phyloP scores from a whole-genome alignment of 805 yeast species.

The Candida nemodendra region DNA sequence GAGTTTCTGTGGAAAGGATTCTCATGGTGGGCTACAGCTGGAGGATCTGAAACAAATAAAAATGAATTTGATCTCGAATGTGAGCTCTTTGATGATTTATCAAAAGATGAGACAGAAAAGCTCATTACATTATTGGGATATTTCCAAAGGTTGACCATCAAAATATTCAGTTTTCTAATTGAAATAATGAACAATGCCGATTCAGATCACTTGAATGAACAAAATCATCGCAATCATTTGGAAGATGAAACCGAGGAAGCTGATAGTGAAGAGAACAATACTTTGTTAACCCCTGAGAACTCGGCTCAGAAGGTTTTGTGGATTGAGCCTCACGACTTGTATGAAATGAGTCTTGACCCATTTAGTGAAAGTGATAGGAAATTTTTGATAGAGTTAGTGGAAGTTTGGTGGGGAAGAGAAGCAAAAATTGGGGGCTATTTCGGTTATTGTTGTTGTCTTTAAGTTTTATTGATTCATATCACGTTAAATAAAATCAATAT shows the following conservation, averaged over 20 bases:
- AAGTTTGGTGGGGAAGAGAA: conserved; percentile 46
- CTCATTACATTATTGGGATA: conserved; percentile 43
- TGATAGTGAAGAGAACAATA: conserved; percentile 12
- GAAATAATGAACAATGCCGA: conserved; percentile 37
- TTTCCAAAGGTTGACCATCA: conserved; percentile 48
- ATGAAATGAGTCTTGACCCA: conserved; percentile 61
- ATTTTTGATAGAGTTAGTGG: conserved; percentile 42
- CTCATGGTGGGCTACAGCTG: conserved; percentile 88
- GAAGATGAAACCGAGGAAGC: conserved; percentile 11
- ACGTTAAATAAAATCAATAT: too few species aligned
- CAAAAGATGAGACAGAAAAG: conserved; percentile 24
- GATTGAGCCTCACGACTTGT: conserved; percentile 45
- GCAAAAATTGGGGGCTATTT: conserved; percentile 40
- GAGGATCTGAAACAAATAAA: conserved; percentile 47
- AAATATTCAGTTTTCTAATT: conserved; percentile 39
- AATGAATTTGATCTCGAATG: conserved; percentile 40
- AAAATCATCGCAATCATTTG: conserved; percentile 6
- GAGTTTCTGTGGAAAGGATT: conserved; percentile 67
- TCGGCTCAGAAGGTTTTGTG: conserved; percentile 16
- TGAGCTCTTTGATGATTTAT: conserved; percentile 24
- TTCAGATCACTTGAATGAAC: conserved; percentile 18
- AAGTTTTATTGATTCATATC: too few species aligned
- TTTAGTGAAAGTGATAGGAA: conserved; percentile 43
- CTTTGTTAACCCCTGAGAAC: conserved; percentile 3
- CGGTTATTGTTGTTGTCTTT: conserved; percentile 36